phyloP scores from a whole-genome alignment of 371 early-diverging fungal species.

The Apophysomyces ossiformis region DNA sequence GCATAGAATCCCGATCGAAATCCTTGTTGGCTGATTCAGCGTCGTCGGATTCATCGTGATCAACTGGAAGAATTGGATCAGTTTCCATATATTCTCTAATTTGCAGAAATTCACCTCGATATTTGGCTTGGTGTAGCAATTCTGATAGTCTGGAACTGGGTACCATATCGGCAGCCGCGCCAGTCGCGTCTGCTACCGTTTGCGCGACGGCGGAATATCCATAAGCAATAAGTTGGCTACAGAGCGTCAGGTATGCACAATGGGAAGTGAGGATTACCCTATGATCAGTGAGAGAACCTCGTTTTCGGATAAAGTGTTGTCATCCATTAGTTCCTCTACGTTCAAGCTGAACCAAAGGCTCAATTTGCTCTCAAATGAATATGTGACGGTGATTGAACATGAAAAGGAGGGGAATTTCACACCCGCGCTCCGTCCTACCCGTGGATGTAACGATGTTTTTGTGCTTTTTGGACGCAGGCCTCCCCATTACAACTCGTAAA shows the following conservation, averaged over 20 bases:
- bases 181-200: conserved; percentile 64
- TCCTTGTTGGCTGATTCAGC: conserved; percentile 33
- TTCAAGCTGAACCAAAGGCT: background rate
- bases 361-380: too few species aligned
- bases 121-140: conserved; percentile 54
- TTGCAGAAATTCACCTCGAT: conserved; percentile 37
- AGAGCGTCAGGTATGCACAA: background rate
- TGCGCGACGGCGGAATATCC: conserved; percentile 67
- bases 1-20: conserved; percentile 27
- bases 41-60: conserved; percentile 48
- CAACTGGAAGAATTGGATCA: conserved; percentile 24
- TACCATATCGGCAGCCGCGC: conserved; percentile 50
- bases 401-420: too few species aligned
- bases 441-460: too few species aligned
- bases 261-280: conserved; percentile 36
- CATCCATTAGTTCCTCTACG: conserved; percentile 22
- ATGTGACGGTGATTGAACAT: too few species aligned
- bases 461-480: too few species aligned
- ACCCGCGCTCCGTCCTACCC: too few species aligned
- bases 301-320: conserved; percentile 44
- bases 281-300: conserved; percentile 64
- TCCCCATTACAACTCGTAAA: too few species aligned
- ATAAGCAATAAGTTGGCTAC: conserved; percentile 68
- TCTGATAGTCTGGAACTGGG: conserved; percentile 61
- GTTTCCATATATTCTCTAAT: background rate